Conservation (phyloP, 805 yeast species). For the Kodamaea sagamina region DNA sequence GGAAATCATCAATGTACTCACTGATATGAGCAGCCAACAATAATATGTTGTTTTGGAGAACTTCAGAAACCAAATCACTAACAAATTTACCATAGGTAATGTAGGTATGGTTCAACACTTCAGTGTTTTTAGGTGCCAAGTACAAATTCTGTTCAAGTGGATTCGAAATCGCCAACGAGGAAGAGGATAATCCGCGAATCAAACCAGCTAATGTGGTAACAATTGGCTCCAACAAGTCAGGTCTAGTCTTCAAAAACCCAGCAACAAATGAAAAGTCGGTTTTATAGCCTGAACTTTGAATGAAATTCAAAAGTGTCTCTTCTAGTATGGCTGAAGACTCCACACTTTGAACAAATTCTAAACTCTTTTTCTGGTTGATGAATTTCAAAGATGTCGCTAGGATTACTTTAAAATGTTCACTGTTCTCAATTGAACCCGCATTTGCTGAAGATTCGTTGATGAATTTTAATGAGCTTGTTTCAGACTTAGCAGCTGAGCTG, state of each 20-base stretch:
- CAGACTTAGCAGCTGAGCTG: slow-evolving; percentile 11
- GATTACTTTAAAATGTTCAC: slow-evolving; percentile 1
- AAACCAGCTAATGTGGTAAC: slow-evolving; percentile 19
- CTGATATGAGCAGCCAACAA: slow-evolving; percentile 14
- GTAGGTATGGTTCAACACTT: slow-evolving; percentile 2
- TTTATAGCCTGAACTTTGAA: slow-evolving; percentile 1
- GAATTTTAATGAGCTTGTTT: slow-evolving; percentile 16
- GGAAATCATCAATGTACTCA: slow-evolving; percentile 26
- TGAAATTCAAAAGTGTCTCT: slow-evolving; percentile 1
- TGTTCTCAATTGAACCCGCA: neutral
- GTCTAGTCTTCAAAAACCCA: slow-evolving; percentile 8
- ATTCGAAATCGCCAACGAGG: slow-evolving; percentile 47
- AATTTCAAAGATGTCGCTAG: slow-evolving; percentile 19
- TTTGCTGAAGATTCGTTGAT: slow-evolving; percentile 12
- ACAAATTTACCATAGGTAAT: slow-evolving; percentile 21
- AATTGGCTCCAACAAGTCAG: slow-evolving; percentile 29
- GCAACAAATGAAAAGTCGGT: slow-evolving; percentile 19
- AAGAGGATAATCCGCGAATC: slow-evolving; percentile 14
- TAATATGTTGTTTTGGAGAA: neutral
- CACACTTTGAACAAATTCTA: neutral
- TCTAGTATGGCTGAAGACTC: slow-evolving; percentile 4
- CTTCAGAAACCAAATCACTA: slow-evolving; percentile 1
- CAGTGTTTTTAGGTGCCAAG: neutral
- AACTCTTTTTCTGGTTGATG: slow-evolving; percentile 9
- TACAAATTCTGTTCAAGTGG: slow-evolving; percentile 41